phyloP scores from a whole-genome alignment of 1,139 yeast species.

The Suhomyces terraborum region DNA sequence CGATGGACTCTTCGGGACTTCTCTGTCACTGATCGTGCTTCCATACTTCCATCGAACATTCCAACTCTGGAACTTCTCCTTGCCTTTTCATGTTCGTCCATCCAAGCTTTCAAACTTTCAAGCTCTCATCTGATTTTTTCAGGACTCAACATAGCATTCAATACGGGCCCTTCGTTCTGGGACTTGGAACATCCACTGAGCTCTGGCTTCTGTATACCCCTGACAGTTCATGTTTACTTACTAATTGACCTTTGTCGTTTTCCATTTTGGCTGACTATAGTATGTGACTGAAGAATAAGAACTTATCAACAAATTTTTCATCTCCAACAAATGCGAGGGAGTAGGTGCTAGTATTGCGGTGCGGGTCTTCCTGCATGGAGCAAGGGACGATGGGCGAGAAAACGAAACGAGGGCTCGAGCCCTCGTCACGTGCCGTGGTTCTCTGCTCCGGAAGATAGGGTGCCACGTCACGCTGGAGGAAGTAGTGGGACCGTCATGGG shows the following conservation, averaged over 20 bases:
- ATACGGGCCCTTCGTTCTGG: too few relatives aligned
- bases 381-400: slow-evolving; percentile 1
- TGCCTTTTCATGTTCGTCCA: too few relatives aligned
- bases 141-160: too few relatives aligned
- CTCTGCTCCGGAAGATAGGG: neutral
- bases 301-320: slow-evolving; percentile 15
- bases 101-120: too few relatives aligned
- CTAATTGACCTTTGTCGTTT: slow-evolving; percentile 99
- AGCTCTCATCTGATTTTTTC: neutral
- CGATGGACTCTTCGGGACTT: too few relatives aligned
- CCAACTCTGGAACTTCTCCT: too few relatives aligned
- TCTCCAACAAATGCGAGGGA: slow-evolving; percentile 10
- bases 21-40: too few relatives aligned
- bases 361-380: slow-evolving; percentile 13
- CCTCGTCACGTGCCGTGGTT: slow-evolving; percentile 16
- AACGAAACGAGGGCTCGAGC: slow-evolving; percentile 20
- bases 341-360: slow-evolving; percentile 13
- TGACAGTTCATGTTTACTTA: slow-evolving; percentile 50
- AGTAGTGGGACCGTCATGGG: neutral
- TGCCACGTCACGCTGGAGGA: too few relatives aligned
- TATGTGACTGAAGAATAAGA: slow-evolving; percentile 15
- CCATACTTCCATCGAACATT: too few relatives aligned
- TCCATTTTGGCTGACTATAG: slow-evolving; percentile 72
- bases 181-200: neutral
- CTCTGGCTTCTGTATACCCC: neutral